Base-by-base conservation (phyloP, 495 filamentous ascomycete genomes). In the Penicillium paxilli region DNA sequence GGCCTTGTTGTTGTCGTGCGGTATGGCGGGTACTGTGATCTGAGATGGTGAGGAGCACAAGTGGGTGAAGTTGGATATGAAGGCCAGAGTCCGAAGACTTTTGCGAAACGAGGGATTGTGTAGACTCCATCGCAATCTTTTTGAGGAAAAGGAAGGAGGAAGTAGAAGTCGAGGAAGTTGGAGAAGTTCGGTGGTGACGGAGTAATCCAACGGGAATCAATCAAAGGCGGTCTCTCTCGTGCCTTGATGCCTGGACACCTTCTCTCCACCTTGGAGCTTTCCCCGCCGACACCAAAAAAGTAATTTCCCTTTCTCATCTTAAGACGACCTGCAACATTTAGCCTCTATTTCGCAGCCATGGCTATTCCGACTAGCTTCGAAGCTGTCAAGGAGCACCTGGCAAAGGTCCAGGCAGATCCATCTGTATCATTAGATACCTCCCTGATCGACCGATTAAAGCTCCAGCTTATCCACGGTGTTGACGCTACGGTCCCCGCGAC, bases 21-120 rank as follows among this genome's bases (percentile, higher is more conserved):
- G 85, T 89, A 71, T 94, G 92, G 47, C 94, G 84, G 37, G 93
- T 95, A 67, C 97, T 91, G 70, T 92, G 93, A 75, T 99, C 94
- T 47, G 92, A 96, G 55, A 99, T 92, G 17, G 89, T 96, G 72
- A 99, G 90, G 47, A 98, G 85, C 25, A 95, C 90, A 9, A 99
- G 86, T 37, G 94, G 94, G 65, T 99, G 94, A 4, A 99, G 85
- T 60, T 91, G 87, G 24, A 92, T 85, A 58, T 89, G 83, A 16
- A 95, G 83, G 20, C 88, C 86, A 12, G 89, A 90, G 59, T 87
- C 83, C 51, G 92, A 89, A 9, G 88, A 83, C 62, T 87, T 80
- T 9, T 73, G 76, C 1, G 86, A 88, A 26, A 89, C 62, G 24
- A 89, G 77, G 9, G 82, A 77, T 22, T 77, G 76, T 19, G 59